A percentile compares a stretch with the other conserved stretches of the same genome.
phyloP scores from a whole-genome alignment of 805 yeast species.

The Pichia manshurica region DNA sequence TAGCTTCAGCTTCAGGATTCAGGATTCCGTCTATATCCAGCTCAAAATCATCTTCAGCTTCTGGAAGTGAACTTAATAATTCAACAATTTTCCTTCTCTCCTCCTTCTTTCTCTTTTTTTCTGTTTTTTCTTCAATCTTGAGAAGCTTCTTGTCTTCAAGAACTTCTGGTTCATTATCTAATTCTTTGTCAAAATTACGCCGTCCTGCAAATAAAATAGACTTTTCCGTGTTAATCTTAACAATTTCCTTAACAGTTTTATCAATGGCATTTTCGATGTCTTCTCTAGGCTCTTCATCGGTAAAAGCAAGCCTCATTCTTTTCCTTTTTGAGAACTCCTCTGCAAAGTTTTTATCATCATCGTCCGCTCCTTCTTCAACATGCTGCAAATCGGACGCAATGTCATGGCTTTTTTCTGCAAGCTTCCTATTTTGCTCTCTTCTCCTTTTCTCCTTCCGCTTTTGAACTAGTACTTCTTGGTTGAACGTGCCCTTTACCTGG shows the following conservation, averaged over 20 bases:
- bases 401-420: background rate
- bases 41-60: conserved; percentile 17
- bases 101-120: conserved; percentile 4
- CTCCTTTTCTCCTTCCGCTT: conserved; percentile 15
- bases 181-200: background rate
- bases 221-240: conserved; percentile 5
- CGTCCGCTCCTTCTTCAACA: background rate
- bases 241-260: conserved; percentile 5
- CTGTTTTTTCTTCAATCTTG: background rate
- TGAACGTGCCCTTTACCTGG: conserved; percentile 38
- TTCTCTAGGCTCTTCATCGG: background rate
- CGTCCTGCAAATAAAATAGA: conserved; percentile 12
- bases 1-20: background rate
- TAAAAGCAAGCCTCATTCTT: conserved; percentile 8
- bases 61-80: conserved; percentile 10
- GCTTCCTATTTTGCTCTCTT: conserved; percentile 8
- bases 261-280: conserved; percentile 10
- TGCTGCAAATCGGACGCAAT: too few species aligned
- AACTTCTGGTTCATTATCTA: background rate
- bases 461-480: conserved; percentile 33
- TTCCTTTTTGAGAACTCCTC: conserved; percentile 12
- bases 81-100: conserved; percentile 2
- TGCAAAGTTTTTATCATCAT: background rate
- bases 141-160: background rate
- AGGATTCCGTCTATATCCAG: conserved; percentile 7